These are phyloP conservation scores for Cladorrhinum sp. DNA, from an alignment of 2,329 filamentous ascomycete genomes.

Conservation along the genomic window DNA sequence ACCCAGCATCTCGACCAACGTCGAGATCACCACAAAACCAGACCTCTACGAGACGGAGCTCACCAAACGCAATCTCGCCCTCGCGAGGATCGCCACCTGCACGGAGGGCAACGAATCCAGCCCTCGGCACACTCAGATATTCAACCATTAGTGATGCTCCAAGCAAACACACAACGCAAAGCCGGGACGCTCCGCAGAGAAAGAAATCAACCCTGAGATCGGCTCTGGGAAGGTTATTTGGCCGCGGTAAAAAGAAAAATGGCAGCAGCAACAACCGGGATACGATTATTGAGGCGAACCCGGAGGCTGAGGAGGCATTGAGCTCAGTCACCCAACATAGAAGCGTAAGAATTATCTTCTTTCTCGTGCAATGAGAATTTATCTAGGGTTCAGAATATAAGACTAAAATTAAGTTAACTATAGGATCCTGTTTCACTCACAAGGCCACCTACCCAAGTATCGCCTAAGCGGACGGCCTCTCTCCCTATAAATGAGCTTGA, in stretches of 20 bases:
- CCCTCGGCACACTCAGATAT: constrained; percentile 42
- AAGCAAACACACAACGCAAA: constrained; percentile 34
- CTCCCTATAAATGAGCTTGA: constrained; percentile 60
- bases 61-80: constrained; percentile 20
- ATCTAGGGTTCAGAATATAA: background rate
- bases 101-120: constrained; percentile 34
- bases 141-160: constrained; percentile 46
- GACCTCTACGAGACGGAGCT: constrained; percentile 17
- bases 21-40: constrained; percentile 22
- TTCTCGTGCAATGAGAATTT: background rate
- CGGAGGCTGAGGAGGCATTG: constrained; percentile 28
- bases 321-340: constrained; percentile 40
- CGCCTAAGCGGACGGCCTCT: constrained; percentile 55
- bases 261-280: constrained; percentile 33
- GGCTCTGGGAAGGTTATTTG: constrained; percentile 57
- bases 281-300: constrained; percentile 30
- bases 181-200: constrained; percentile 42
- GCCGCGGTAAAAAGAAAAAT: constrained; percentile 53
- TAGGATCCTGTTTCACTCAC: constrained; percentile 40
- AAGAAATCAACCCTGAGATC: constrained; percentile 58
- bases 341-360: constrained; percentile 43
- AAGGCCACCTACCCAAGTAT: constrained; percentile 35
- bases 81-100: constrained; percentile 22
- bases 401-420: background rate
- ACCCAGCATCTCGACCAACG: constrained; percentile 19